Conservation (phyloP, 345 rosid species). For the Mangifera indica region DNA sequence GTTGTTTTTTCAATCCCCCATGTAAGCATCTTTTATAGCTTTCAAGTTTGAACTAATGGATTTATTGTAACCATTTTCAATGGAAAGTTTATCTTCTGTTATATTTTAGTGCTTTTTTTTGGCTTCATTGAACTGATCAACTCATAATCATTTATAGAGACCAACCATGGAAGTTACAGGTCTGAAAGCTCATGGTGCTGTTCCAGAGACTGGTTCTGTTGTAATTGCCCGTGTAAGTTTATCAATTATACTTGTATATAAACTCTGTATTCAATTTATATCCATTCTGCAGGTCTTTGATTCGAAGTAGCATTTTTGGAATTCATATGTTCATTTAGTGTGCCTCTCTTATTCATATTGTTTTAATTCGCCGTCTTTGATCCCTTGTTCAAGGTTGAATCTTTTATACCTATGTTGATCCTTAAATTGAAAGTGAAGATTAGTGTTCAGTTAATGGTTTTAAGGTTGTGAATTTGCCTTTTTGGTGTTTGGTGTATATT, state of each 20-base stretch:
- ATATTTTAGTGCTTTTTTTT: background rate
- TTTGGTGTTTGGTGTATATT: background rate
- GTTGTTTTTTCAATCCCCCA: background rate
- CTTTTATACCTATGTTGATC: too few relatives aligned
- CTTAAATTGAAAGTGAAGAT: background rate
- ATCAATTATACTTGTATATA: constrained; percentile 3
- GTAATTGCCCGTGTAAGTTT: constrained; percentile 72
- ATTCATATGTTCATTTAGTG: background rate
- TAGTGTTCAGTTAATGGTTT: background rate
- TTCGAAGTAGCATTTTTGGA: background rate
- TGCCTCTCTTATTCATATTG: background rate
- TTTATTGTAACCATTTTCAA: background rate
- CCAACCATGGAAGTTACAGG: constrained; percentile 76
- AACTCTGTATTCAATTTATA: background rate
- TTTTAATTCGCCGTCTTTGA: background rate
- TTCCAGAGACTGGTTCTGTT: constrained; percentile 82
- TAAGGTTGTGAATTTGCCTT: background rate
- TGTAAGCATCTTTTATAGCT: background rate
- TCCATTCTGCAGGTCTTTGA: background rate
- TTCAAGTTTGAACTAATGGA: background rate
- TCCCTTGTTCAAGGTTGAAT: background rate
- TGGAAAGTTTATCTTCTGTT: background rate
- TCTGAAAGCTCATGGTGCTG: constrained; percentile 77
- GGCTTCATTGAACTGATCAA: background rate
- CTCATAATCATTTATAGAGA: constrained; percentile 42